A percentile compares a stretch with the other conserved stretches of the same genome.
phyloP scores from a whole-genome alignment of 1,284 basidiomycete genomes.

The Ceratobasidium papillatum region DNA sequence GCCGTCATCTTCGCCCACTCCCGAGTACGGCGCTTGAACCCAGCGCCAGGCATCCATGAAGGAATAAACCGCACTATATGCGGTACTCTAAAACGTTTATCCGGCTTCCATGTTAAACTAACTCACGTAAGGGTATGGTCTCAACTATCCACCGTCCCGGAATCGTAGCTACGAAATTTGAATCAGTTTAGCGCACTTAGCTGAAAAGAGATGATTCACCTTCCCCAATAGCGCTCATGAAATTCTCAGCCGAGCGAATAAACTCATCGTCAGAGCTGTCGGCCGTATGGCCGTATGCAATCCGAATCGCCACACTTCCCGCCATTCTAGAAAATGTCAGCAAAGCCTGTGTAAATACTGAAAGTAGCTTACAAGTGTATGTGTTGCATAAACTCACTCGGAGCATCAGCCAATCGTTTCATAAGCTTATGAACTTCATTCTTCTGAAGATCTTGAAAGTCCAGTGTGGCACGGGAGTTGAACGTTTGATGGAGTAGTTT shows the following conservation, averaged over 20 bases:
- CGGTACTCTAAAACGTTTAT: neutral
- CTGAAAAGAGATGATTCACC: neutral
- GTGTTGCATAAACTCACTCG: conserved; percentile 22
- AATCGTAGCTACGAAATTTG: neutral
- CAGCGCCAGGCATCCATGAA: conserved; percentile 42
- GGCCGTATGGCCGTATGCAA: conserved; percentile 33
- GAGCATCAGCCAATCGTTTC: conserved; percentile 23
- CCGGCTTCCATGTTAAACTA: too few species aligned
- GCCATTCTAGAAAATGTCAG: conserved; percentile 6
- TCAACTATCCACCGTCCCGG: conserved; percentile 41
- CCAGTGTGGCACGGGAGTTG: conserved; percentile 33
- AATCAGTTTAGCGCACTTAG: neutral
- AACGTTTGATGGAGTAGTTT: conserved; percentile 41
- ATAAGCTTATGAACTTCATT: conserved; percentile 33
- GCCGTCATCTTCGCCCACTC: conserved; percentile 33
- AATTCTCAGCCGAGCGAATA: conserved; percentile 32
- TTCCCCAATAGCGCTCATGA: conserved; percentile 35
- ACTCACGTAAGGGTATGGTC: conserved; percentile 30
- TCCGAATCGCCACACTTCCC: conserved; percentile 34
- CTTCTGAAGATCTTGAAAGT: conserved; percentile 39
- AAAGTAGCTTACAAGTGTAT: conserved; percentile 26
- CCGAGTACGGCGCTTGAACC: conserved; percentile 32
- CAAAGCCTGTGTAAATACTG: neutral
- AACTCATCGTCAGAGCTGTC: conserved; percentile 30
- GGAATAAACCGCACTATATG: conserved; percentile 40